phyloP scores from a whole-genome alignment of 2,329 filamentous ascomycete species.

The Fusarium camptoceras region DNA sequence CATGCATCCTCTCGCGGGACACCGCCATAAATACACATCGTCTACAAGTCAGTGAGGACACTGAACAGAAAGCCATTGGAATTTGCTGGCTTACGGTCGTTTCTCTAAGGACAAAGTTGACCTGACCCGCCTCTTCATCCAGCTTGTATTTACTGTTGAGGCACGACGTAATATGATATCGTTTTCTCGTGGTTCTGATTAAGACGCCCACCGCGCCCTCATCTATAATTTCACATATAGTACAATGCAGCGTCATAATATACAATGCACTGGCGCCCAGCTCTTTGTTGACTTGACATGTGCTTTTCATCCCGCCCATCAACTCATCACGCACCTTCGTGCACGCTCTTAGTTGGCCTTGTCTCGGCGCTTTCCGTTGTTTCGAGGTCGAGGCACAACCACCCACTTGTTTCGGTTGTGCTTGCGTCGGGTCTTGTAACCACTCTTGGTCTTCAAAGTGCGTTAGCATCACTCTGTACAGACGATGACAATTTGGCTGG shows the following conservation, averaged over 20 bases:
- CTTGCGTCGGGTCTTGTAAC: slow-evolving; percentile 91
- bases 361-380: slow-evolving; percentile 87
- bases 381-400: slow-evolving; percentile 83
- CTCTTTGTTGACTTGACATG: slow-evolving; percentile 19
- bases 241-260: slow-evolving; percentile 50
- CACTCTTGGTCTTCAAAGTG: slow-evolving; percentile 74
- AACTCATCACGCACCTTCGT: slow-evolving; percentile 36
- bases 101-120: not conserved
- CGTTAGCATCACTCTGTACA: slow-evolving; percentile 21
- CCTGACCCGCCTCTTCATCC: not conserved
- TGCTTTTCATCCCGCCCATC: slow-evolving; percentile 22
- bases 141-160: not conserved
- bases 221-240: slow-evolving; percentile 51
- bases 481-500: slow-evolving; percentile 43
- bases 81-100: not conserved
- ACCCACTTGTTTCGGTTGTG: slow-evolving; percentile 93
- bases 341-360: slow-evolving; percentile 61
- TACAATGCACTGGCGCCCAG: slow-evolving; percentile 45
- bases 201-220: slow-evolving; percentile 32
- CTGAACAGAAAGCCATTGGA: not conserved
- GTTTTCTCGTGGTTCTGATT: slow-evolving; percentile 24
- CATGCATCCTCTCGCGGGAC: not conserved
- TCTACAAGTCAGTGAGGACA: not conserved
- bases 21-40: too few relatives aligned
- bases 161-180: not conserved